Conservation (phyloP, 331 rosid genomes). For the Telfairia occidentalis region DNA sequence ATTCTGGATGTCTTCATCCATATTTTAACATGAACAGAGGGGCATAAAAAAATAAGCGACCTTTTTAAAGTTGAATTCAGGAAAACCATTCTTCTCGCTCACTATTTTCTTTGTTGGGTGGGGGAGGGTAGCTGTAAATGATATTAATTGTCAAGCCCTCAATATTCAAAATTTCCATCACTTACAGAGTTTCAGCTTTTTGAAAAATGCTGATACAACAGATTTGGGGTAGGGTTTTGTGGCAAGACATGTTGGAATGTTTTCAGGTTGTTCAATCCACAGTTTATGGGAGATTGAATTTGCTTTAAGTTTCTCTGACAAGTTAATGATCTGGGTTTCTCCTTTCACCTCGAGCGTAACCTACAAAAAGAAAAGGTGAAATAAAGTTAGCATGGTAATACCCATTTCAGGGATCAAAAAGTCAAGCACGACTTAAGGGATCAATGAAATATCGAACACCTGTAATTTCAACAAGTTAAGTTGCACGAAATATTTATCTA, state of each 20-base stretch:
- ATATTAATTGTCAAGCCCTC: neutral
- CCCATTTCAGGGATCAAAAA: neutral
- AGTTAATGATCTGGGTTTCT: conserved; percentile 53
- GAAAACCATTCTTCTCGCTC: neutral
- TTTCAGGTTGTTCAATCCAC: conserved; percentile 83
- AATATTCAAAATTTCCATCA: conserved; percentile 16
- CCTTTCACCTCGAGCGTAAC: conserved; percentile 83
- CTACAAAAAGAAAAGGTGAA: conserved; percentile 22
- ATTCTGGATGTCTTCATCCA: neutral
- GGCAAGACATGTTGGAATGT: conserved; percentile 73
- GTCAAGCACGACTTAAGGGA: neutral
- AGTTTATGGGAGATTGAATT: conserved; percentile 56
- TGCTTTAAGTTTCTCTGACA: conserved; percentile 53
- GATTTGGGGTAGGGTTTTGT: conserved; percentile 81
- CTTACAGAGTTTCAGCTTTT: conserved; percentile 77
- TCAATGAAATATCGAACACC: neutral
- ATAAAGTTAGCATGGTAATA: neutral
- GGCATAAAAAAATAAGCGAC: neutral
- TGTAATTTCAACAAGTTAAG: neutral
- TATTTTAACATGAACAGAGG: neutral
- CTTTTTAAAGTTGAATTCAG: neutral
- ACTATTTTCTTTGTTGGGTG: neutral
- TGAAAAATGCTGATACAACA: conserved; percentile 37
- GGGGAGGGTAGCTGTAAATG: neutral
- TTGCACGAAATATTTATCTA: neutral